Base-by-base conservation (phyloP, 2,329 filamentous ascomycete species). In the Pseudogymnoascus sp. region DNA sequence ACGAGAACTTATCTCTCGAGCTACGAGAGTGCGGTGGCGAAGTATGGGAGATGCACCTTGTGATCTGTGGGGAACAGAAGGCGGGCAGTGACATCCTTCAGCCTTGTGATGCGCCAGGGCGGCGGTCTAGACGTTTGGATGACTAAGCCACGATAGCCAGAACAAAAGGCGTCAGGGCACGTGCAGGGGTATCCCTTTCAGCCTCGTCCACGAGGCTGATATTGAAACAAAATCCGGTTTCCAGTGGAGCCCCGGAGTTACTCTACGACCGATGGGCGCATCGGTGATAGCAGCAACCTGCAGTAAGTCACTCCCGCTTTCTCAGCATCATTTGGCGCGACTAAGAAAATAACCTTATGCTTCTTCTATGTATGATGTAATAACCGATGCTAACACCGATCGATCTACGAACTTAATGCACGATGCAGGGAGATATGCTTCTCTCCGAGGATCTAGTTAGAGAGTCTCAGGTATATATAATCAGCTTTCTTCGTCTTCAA, bases 31-130 rank as follows among this genome's bases (percentile, higher is more conserved):
- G 25, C 8, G 41, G 43, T 30, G 47, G 28, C 28, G 47, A 20
- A 53, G 47, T 15, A 33, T 33, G 28, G n/a, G 18, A 33, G 28
- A 53, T 53, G 47, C 28, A 53, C 47, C 47, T 53, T 53, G 47
- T 53, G 47, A 53, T 53, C 47, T 33, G 25, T 18, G 25, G 47
- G 47, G 47, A 53, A 28, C 6, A 20, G 47, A 53, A 53, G 25
- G 47, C 28, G 47, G 47, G 47, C 47, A 53, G 47, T 53, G 47
- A 53, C 47, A 53, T 53, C 25, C 47, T 53, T 53, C 47, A 53
- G 47, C 47, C 47, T 53, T 53, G 47, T 53, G 47, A 53, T 53
- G 28, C 11, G 47, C 47, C 47, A 53, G 47, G 47, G 15, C 47
- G 47, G 28, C 28, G 47, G 47, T 53, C 47, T 53, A 33, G 47